phyloP scores from a whole-genome alignment of 495 filamentous ascomycete genomes.

The Friedmanniomyces endolithicus region DNA sequence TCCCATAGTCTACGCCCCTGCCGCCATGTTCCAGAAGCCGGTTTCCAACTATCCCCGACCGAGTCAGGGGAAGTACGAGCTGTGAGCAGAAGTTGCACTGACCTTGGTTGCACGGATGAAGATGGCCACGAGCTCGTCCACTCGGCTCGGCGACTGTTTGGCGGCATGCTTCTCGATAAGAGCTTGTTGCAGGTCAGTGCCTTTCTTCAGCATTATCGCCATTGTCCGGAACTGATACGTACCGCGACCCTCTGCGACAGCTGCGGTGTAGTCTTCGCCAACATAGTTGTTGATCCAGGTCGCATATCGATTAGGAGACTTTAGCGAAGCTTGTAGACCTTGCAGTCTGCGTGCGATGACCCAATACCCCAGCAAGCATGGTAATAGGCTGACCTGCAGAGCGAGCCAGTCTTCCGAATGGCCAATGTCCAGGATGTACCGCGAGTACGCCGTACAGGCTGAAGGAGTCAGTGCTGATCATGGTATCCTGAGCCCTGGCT shows the following conservation, averaged over 20 bases:
- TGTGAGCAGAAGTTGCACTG: conserved; percentile 13
- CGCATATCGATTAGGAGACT: conserved; percentile 68
- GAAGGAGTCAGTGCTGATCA: not conserved
- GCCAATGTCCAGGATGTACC: conserved; percentile 78
- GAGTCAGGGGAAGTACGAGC: not conserved
- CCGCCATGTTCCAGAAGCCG: conserved; percentile 78
- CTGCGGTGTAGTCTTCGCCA: conserved; percentile 59
- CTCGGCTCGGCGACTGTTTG: conserved; percentile 54
- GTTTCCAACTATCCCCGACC: conserved; percentile 54
- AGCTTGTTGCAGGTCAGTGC: conserved; percentile 32
- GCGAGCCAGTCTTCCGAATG: conserved; percentile 75
- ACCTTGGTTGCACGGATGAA: conserved; percentile 78
- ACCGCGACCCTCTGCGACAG: conserved; percentile 58
- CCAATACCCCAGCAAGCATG: conserved; percentile 80
- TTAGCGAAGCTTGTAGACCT: conserved; percentile 33
- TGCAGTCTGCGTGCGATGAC: conserved; percentile 56
- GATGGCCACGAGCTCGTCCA: conserved; percentile 70
- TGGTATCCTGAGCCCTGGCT: not conserved
- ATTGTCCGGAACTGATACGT: conserved; percentile 17
- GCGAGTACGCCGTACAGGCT: conserved; percentile 63
- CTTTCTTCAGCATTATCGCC: conserved; percentile 20
- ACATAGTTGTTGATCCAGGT: conserved; percentile 83
- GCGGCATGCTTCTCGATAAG: conserved; percentile 59
- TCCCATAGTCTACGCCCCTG: not conserved
- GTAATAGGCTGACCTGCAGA: conserved; percentile 69